Evolutionary conservation across 202 grass and related monocot genomes (phyloP).

Genomic region (Saccharum hybrid): DNA sequence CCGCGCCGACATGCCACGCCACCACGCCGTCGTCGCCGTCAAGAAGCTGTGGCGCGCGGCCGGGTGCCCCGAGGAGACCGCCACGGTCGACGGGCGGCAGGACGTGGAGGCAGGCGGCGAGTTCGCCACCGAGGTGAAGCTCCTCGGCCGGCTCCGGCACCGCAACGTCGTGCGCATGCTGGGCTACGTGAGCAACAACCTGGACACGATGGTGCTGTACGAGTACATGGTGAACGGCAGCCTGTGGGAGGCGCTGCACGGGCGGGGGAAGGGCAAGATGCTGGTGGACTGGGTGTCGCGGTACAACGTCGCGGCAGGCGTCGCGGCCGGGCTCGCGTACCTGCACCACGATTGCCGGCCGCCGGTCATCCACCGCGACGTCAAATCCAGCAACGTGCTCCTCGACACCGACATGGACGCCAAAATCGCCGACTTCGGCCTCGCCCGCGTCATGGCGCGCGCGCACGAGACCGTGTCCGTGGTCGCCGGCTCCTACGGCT

Average conservation of each 20-base stretch:
- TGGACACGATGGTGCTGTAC: constrained; percentile 93
- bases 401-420: constrained; percentile 82
- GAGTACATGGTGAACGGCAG: constrained; percentile 94
- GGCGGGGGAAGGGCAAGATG: constrained; percentile 59
- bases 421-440: constrained; percentile 89
- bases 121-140: constrained; percentile 71
- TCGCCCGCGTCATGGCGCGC: constrained; percentile 78
- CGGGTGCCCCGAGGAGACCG: constrained; percentile 46
- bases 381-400: constrained; percentile 95
- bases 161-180: constrained; percentile 93
- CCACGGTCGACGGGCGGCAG: constrained; percentile 14
- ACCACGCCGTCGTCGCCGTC: constrained; percentile 79
- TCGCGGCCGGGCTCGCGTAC: constrained; percentile 85
- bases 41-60: constrained; percentile 88
- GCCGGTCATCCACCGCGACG: constrained; percentile 90
- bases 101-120: constrained; percentile 61
- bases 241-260: constrained; percentile 94
- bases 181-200: constrained; percentile 84
- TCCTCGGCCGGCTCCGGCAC: constrained; percentile 83
- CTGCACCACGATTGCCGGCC: constrained; percentile 95
- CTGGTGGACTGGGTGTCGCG: constrained; percentile 85
- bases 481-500: constrained; percentile 91
- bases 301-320: constrained; percentile 83
- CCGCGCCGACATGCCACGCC: constrained; percentile 79
- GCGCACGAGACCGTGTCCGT: constrained; percentile 79